Percentiles rank a stretch among this genome's conserved stretches.
Conservation (phyloP, 2,329 filamentous ascomycete species). For the Penicillium sp. region DNA sequence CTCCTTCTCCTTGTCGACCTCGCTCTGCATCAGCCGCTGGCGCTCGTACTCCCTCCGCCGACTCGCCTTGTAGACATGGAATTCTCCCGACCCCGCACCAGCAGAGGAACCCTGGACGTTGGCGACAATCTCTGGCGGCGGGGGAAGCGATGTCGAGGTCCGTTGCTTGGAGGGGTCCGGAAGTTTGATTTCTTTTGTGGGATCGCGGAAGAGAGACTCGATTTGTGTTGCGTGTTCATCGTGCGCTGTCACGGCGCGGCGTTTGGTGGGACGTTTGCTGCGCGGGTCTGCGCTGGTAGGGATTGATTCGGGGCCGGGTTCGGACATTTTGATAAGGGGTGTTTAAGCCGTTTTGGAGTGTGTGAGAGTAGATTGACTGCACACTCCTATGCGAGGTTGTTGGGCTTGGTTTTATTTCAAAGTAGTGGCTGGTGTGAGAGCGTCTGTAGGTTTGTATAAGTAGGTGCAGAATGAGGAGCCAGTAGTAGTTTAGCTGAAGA, state of each 20-base stretch:
- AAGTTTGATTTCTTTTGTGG: conserved; percentile 60
- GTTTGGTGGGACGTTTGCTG: conserved; percentile 73
- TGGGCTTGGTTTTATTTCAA: no score
- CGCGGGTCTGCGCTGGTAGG: conserved; percentile 78
- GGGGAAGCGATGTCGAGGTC: conserved; percentile 40
- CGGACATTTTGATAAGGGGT: no score
- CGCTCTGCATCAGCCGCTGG: conserved; percentile 76
- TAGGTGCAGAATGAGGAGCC: no score
- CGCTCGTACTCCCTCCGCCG: conserved; percentile 88
- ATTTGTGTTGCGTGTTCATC: conserved; percentile 66
- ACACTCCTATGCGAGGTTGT: no score
- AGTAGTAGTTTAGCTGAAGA: no score
- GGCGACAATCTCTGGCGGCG: conserved; percentile 82
- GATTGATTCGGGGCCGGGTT: conserved; percentile 74
- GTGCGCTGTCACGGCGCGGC: conserved; percentile 67
- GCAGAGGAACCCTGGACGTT: conserved; percentile 93
- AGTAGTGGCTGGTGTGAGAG: no score
- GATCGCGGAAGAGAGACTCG: conserved; percentile 75
- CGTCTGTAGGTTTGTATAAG: no score
- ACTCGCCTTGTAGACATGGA: conserved; percentile 97
- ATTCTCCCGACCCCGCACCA: conserved; percentile 87
- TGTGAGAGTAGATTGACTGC: no score
- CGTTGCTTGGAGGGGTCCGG: conserved; percentile 44
- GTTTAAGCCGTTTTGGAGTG: no score
- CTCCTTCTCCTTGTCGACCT: conserved; percentile 63